A percentile compares a stretch with the other conserved stretches of the same genome.
Conservation (phyloP, 176 grass and related monocot species). For the Luzula sylvatica region DNA sequence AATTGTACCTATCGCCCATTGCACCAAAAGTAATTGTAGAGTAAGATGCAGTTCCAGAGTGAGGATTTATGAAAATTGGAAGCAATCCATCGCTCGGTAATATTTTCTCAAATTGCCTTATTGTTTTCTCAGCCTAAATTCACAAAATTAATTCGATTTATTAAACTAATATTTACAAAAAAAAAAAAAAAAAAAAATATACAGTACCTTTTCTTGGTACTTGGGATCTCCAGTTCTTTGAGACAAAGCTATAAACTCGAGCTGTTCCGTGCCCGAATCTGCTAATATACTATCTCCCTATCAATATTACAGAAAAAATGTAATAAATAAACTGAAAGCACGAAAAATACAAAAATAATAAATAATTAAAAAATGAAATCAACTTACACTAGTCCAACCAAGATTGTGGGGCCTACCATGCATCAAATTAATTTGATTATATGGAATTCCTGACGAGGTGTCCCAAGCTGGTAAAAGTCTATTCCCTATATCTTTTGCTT, state of each 20-base stretch:
- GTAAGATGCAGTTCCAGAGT: constrained; percentile 70
- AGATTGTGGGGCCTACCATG: constrained; percentile 85
- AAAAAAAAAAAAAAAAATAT: neutral
- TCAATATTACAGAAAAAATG: constrained; percentile 11
- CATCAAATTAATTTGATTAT: constrained; percentile 89
- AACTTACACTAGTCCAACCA: constrained; percentile 90
- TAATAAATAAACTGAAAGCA: neutral
- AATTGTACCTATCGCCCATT: constrained; percentile 89
- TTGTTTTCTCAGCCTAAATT: constrained; percentile 75
- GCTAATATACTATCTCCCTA: constrained; percentile 89
- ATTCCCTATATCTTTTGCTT: constrained; percentile 93
- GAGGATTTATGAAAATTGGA: constrained; percentile 94
- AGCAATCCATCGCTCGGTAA: constrained; percentile 93
- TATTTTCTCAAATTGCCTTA: constrained; percentile 91
- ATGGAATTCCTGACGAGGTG: constrained; percentile 87
- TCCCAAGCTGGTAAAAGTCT: constrained; percentile 97
- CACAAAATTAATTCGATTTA: constrained; percentile 3
- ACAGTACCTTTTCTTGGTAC: constrained; percentile 75
- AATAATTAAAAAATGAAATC: constrained; percentile 17
- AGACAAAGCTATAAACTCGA: constrained; percentile 97
- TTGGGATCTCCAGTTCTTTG: constrained; percentile 86
- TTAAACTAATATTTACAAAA: constrained; percentile 3
- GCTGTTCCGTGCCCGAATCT: constrained; percentile 95
- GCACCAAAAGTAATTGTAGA: constrained; percentile 99
- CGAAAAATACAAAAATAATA: neutral